Conservation (phyloP, 2,329 filamentous ascomycete species). For the Lojkania enalia region DNA sequence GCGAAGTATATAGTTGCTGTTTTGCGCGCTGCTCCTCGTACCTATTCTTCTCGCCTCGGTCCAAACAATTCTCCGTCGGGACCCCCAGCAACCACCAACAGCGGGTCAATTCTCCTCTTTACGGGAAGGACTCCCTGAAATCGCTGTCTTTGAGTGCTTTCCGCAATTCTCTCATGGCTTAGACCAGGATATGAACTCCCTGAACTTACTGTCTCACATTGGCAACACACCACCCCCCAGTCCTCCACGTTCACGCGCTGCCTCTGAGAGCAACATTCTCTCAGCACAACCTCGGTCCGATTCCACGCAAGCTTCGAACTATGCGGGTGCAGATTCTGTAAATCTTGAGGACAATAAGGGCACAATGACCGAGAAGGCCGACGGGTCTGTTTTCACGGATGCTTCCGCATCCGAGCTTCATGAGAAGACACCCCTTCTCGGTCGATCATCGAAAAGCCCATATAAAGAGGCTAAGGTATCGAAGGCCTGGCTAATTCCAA, state of each 20-base stretch:
- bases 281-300: constrained; percentile 30
- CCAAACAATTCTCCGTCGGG: background rate
- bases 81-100: constrained; percentile 5
- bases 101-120: background rate
- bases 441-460: constrained; percentile 27
- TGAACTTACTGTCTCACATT: constrained; percentile 87
- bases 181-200: constrained; percentile 82
- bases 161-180: constrained; percentile 47
- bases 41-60: background rate
- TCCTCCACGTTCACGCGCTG: constrained; percentile 57
- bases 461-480: constrained; percentile 41
- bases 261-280: constrained; percentile 54
- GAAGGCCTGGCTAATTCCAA: constrained; percentile 60
- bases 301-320: constrained; percentile 28
- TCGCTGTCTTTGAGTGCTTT: background rate
- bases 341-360: constrained; percentile 31
- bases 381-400: constrained; percentile 27
- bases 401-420: constrained; percentile 47
- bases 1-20: background rate
- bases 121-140: background rate
- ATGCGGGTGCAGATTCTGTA: constrained; percentile 38
- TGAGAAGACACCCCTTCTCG: constrained; percentile 73
- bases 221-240: constrained; percentile 59
- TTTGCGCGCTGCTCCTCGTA: background rate
- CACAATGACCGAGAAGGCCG: constrained; percentile 31